These are phyloP conservation scores for Solanum rostratum DNA, from an alignment of 257 asterid genomes.

Conservation along the genomic window DNA sequence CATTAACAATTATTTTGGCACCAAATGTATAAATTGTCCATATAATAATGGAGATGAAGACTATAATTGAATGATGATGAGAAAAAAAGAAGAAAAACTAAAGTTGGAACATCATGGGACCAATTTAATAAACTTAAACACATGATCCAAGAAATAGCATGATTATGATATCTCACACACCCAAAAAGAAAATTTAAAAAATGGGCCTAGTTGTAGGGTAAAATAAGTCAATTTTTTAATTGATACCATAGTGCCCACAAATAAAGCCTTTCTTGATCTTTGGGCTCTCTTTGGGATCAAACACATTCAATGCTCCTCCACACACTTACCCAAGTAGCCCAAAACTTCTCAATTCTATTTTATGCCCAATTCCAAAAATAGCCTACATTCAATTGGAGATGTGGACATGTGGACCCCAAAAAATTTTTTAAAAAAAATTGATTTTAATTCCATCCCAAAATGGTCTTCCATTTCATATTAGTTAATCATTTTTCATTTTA, in stretches of 20 bases:
- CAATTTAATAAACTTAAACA: slow-evolving; percentile 43
- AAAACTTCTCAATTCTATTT: not conserved
- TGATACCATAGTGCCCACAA: not conserved
- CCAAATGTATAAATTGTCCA: no score
- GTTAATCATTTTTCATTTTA: no score
- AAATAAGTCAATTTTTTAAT: not conserved
- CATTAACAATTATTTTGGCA: no score
- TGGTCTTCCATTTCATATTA: no score
- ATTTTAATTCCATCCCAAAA: no score
- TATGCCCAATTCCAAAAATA: not conserved
- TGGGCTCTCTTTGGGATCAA: not conserved
- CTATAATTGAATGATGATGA: not conserved
- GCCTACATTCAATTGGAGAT: not conserved
- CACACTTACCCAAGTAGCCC: not conserved
- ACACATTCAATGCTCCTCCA: not conserved
- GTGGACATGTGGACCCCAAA: not conserved
- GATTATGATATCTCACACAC: not conserved
- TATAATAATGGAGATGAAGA: not conserved
- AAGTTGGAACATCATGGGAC: slow-evolving; percentile 43
- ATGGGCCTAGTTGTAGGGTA: not conserved
- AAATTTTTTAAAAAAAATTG: no score
- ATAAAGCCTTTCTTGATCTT: not conserved
- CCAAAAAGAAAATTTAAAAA: no score
- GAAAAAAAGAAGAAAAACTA: slow-evolving; percentile 4
- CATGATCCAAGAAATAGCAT: slow-evolving; percentile 58